Percentiles rank a stretch among this genome's conserved stretches.
These are phyloP conservation scores for Betula pendula DNA, from an alignment of 306 rosid species.

Conservation along the genomic window DNA sequence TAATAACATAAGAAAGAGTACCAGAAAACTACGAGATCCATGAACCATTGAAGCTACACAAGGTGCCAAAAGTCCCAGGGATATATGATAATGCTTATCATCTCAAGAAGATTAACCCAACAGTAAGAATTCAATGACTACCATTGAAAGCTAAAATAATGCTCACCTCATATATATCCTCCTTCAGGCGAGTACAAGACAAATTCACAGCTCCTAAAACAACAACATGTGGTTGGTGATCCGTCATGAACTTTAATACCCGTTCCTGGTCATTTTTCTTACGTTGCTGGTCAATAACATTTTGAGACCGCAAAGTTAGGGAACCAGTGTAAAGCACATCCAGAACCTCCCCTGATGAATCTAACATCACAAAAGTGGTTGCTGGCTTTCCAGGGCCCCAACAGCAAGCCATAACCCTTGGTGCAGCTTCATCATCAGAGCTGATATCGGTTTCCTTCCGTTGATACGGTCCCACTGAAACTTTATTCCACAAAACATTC, in stretches of 20 bases:
- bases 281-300: conserved; percentile 78
- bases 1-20: neutral
- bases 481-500: conserved; percentile 80
- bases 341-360: conserved; percentile 89
- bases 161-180: conserved; percentile 90
- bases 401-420: conserved; percentile 97
- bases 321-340: conserved; percentile 92
- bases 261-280: conserved; percentile 93
- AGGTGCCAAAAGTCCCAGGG: neutral
- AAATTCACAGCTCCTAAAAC: conserved; percentile 93
- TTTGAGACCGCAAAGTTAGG: conserved; percentile 82
- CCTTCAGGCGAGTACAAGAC: conserved; percentile 88
- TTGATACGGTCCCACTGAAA: conserved; percentile 92
- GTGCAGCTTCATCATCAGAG: conserved; percentile 91
- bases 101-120: neutral
- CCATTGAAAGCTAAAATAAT: conserved; percentile 20
- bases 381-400: conserved; percentile 99
- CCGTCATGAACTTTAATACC: conserved; percentile 96
- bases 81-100: neutral
- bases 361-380: conserved; percentile 95
- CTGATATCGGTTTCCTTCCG: conserved; percentile 80
- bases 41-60: neutral
- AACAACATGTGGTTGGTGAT: conserved; percentile 98
- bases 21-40: neutral
- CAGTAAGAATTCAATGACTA: neutral